Evolutionary conservation across 768 basidiomycete genomes (phyloP).

Genomic region (Sistotremastrum niveocremeum): DNA sequence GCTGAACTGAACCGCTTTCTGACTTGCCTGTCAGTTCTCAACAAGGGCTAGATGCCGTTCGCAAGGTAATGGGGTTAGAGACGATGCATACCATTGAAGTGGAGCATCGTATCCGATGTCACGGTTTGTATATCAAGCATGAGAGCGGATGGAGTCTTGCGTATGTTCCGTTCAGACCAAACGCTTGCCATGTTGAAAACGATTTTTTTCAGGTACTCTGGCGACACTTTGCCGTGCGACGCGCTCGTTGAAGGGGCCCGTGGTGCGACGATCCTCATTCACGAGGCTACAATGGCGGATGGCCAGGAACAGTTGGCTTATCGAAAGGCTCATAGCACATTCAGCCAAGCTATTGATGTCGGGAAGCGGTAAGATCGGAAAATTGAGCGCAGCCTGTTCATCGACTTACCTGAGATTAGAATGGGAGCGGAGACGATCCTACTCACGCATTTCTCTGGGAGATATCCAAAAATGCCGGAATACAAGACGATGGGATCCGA

Average conservation of each 20-base stretch:
- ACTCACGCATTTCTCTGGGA: constrained; percentile 92
- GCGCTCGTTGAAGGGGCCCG: constrained; percentile 50
- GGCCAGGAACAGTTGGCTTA: constrained; percentile 61
- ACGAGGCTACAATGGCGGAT: constrained; percentile 89
- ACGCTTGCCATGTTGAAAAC: background rate
- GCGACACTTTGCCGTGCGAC: constrained; percentile 73
- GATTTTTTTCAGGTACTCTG: constrained; percentile 59
- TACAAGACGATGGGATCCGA: constrained; percentile 12
- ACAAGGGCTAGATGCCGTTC: constrained; percentile 30
- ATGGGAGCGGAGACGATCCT: constrained; percentile 78
- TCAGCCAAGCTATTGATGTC: constrained; percentile 74
- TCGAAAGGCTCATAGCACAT: constrained; percentile 78
- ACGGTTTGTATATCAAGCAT: constrained; percentile 58
- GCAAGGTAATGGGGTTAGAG: constrained; percentile 39
- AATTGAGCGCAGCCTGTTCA: background rate
- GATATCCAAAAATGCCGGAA: constrained; percentile 80
- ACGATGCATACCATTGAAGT: constrained; percentile 60
- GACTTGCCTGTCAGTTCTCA: constrained; percentile 24
- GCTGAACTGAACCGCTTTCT: no score
- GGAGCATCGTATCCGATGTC: constrained; percentile 56
- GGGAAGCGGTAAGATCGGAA: constrained; percentile 41
- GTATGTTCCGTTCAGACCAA: constrained; percentile 26
- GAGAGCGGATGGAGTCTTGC: constrained; percentile 63
- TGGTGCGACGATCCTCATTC: constrained; percentile 70
- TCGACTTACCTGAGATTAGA: constrained; percentile 23